These are phyloP conservation scores for Cladosporium cucumerinum DNA, from an alignment of 2,329 filamentous ascomycete genomes.

Conservation along the genomic window DNA sequence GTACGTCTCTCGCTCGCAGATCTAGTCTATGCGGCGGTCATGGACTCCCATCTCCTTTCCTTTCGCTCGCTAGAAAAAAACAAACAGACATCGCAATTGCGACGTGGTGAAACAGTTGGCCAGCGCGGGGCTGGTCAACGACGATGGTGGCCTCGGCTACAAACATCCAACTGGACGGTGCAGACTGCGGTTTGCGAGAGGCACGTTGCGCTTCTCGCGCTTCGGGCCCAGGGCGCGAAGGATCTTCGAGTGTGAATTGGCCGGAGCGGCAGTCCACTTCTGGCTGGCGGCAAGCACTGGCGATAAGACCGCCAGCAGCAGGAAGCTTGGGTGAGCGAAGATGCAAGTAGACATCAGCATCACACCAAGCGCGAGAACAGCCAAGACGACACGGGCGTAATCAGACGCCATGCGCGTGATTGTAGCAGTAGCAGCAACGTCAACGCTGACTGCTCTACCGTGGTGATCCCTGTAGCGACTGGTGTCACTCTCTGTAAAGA, in stretches of 20 bases:
- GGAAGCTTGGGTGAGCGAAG: background rate
- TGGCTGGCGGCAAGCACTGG: background rate
- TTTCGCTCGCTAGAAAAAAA: background rate
- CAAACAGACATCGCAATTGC: background rate
- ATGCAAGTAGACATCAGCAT: background rate
- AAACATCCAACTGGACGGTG: background rate
- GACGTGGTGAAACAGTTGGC: background rate
- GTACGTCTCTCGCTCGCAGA: background rate
- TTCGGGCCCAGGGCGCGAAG: background rate
- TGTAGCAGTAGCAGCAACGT: background rate
- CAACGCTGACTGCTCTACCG: constrained; percentile 5
- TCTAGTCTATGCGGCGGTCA: background rate
- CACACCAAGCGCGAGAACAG: background rate
- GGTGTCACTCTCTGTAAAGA: constrained; percentile 16
- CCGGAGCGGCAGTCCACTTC: background rate
- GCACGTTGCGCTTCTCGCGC: background rate
- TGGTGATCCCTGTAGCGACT: constrained; percentile 9
- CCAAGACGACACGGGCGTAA: background rate
- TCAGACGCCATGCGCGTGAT: background rate
- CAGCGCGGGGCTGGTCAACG: background rate
- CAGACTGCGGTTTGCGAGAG: background rate
- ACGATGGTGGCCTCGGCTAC: background rate
- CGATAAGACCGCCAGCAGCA: background rate
- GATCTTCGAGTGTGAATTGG: background rate
- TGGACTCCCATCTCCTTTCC: background rate